Conservation (phyloP, 176 grass and related monocot species). For the Carex cristatella region DNA sequence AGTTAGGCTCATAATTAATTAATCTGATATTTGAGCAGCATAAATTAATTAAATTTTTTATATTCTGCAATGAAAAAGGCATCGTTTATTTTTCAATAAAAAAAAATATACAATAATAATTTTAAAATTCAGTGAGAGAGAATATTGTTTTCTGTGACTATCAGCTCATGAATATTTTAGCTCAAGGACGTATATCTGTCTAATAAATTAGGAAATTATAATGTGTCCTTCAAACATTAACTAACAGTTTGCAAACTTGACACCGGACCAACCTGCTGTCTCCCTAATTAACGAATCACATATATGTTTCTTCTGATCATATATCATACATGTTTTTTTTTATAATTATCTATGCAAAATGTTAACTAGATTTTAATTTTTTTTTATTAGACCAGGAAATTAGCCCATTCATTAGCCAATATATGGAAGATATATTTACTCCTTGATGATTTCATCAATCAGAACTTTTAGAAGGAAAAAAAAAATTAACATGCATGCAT, state of each 20-base stretch:
- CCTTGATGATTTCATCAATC: not conserved
- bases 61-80: not conserved
- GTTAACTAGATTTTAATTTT: not conserved
- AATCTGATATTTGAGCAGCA: not conserved
- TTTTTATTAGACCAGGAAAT: not conserved
- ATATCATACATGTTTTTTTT: not conserved
- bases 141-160: not conserved
- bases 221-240: not conserved
- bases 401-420: not conserved
- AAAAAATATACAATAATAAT: not conserved
- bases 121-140: not conserved
- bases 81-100: not conserved
- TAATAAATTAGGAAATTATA: not conserved
- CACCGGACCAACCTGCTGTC: not conserved
- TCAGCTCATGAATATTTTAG: not conserved
- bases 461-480: not conserved
- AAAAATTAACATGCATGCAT: not conserved
- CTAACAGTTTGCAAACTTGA: too few species aligned
- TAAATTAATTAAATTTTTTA: not conserved
- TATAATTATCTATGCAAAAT: not conserved
- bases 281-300: too few species aligned
- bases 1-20: too few species aligned
- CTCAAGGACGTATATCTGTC: not conserved
- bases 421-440: not conserved
- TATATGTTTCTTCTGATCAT: not conserved